A percentile compares a stretch with the other conserved stretches of the same genome.
These are phyloP conservation scores for Cryptosporidium parvum DNA, from an alignment of 169 alveolate genomes.

Conservation along the genomic window DNA sequence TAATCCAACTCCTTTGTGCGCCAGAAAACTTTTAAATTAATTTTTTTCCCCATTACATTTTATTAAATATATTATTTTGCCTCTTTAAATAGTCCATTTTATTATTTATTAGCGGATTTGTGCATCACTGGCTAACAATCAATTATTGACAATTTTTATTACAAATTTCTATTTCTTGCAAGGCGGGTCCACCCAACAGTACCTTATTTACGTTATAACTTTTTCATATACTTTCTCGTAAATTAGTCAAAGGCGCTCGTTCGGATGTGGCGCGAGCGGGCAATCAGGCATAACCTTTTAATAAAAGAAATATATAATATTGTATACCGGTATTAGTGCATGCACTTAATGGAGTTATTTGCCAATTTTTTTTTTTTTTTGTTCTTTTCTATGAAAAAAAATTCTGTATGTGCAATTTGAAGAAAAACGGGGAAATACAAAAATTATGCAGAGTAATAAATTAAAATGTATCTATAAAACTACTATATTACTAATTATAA, in stretches of 20 bases:
- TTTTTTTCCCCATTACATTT: not conserved
- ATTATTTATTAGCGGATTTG: not conserved
- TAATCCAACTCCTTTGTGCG: slow-evolving; percentile 9
- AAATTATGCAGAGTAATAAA: no score
- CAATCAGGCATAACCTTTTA: no score
- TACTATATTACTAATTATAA: no score
- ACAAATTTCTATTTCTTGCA: not conserved
- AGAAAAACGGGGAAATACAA: no score
- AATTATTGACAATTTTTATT: not conserved
- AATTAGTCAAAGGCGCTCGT: not conserved
- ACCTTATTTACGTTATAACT: not conserved
- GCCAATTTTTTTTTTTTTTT: no score
- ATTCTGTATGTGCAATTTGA: no score
- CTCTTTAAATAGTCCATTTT: not conserved
- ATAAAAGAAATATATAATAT: no score
- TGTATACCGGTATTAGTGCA: no score
- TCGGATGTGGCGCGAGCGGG: not conserved
- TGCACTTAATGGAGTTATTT: no score
- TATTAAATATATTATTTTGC: not conserved
- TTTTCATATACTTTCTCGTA: not conserved
- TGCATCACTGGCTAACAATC: not conserved
- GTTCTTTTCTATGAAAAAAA: no score
- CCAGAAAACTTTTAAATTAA: not conserved
- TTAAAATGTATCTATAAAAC: no score
- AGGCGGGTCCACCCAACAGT: not conserved